Base-by-base conservation (phyloP, 352 stramenopile species). In the Globisporangium camurandrum region DNA sequence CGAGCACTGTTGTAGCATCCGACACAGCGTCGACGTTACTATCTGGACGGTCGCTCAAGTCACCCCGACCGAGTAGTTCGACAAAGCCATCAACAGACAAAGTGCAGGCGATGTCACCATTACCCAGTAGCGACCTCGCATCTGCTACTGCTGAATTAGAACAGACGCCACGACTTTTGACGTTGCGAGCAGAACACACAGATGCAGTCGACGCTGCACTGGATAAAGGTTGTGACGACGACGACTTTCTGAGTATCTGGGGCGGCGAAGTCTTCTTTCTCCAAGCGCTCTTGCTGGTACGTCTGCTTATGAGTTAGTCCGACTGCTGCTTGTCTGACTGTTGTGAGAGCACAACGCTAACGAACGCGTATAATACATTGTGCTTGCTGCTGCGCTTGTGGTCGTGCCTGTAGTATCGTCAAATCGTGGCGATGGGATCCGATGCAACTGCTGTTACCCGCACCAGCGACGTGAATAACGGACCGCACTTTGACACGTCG, bases 241-340 rank as follows among this genome's bases (percentile, higher is more conserved):
- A 90, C 16, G 43, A 75, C 2, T 75, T 72, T 20, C 39, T 86
- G 36, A 84, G 69, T 52, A 56, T 65, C 0, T 88, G 79, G 79
- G 75, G 63, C 42, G 79, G 69, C 16, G 79, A 90, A 44, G 36
- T 86, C 0, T 76, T 75, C 43, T 79, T 88, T 40, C 45, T 88
- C 27, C 62, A 87, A 49, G 63, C 68, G 0, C 48, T 73, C 16
- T 39, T 83, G 20, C 46, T 71, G 68, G 73, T 82, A 54, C 23
- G 70, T 51, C 30, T n/a, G 8, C 2, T 6, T 9, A 24, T 7
- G 31, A 16, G 11, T 1, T 40, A 22, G 20, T 40, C 2, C 28
- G 31, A 31, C 7, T 0, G 27, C 20, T 28, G 10, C 23, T n/a
- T 4, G 26, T 38, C 11, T 46, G 41, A 16, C 20, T 41, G 17